Base-by-base conservation (phyloP, 345 rosid genomes). In the Melaleuca quinquenervia region DNA sequence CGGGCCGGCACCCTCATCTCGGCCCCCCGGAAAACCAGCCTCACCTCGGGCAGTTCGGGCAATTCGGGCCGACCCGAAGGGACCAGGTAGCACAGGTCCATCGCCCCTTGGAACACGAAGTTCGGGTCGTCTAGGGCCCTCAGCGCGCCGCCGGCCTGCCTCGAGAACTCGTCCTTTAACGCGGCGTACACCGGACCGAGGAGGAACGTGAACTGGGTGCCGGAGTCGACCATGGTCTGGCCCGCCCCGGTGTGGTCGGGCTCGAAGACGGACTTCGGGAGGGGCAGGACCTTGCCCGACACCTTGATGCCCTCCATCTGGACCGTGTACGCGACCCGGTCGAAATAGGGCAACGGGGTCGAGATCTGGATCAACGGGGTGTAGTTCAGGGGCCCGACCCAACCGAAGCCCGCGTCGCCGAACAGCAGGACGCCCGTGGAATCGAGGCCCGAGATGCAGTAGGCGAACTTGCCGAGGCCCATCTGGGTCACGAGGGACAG, bases 211-310 rank as follows among this genome's bases (percentile, higher is more conserved):
- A 96, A 96, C 85, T 96, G 99, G 16, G 99, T 93, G 50, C 99
- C 98, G 50, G 98, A 96, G 85, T 96, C 98, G 26, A 96, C 96
- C 98, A 96, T 96, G 27, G 99, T 96, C 84, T 96, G 99, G 85
- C 98, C 98, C 7, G 98, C 98, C 32, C 99, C 98, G 56, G 99
- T 95, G 75, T 96, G 98, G 70, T 96, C 99, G 83, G 98, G 99
- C 36, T 85, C 92, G 11, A 96, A 91, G 49, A 91, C 89, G 21
- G 94, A 92, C 89, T 91, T 91, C 29, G 97, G 94, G 36, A 96
- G 84, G 11, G 93, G 88, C 4, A 96, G 90, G n/a, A 93, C 83
- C 82, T 90, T 91, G 20, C 91, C 91, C 82, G 91, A 88, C 20
- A 96, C 98, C 91, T 93, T 94, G 85, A 96, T 95, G 22, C 99